These are phyloP conservation scores for Closterium sp. DNA, from an alignment of 139 green algal species.

Conservation along the genomic window DNA sequence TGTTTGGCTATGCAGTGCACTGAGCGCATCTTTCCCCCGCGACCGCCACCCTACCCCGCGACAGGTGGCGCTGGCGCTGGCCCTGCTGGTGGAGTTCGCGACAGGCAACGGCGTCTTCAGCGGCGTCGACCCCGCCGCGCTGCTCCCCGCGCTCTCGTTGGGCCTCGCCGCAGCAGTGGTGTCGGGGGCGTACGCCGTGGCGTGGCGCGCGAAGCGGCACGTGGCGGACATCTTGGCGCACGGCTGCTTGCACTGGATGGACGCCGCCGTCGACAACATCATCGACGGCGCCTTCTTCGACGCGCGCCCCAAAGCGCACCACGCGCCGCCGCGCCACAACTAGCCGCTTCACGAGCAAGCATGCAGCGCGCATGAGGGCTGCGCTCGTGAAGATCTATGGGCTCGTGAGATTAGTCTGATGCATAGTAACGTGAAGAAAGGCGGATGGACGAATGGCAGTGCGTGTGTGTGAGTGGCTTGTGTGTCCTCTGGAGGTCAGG, in stretches of 20 bases:
- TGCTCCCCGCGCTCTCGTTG: neutral
- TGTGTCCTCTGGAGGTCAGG: no score
- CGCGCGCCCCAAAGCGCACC: neutral
- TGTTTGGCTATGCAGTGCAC: neutral
- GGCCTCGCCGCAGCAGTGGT: neutral
- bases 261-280: neutral
- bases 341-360: neutral
- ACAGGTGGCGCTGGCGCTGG: neutral
- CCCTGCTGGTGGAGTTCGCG: neutral
- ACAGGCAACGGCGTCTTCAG: constrained; percentile 3
- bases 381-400: no score
- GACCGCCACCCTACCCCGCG: no score
- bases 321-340: neutral
- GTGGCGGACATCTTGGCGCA: neutral
- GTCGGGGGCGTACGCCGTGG: neutral
- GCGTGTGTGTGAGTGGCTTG: neutral
- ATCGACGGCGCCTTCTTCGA: constrained; percentile 10
- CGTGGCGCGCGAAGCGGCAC: neutral
- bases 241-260: neutral
- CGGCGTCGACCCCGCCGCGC: neutral
- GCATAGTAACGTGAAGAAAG: no score
- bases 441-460: no score
- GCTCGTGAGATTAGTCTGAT: no score
- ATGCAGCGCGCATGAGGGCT: neutral
- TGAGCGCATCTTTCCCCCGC: neutral